Evolutionary conservation across 768 basidiomycete species (phyloP), one percentile per base, ranked within the genome.

Genomic region (Amanita fuliginea): DNA sequence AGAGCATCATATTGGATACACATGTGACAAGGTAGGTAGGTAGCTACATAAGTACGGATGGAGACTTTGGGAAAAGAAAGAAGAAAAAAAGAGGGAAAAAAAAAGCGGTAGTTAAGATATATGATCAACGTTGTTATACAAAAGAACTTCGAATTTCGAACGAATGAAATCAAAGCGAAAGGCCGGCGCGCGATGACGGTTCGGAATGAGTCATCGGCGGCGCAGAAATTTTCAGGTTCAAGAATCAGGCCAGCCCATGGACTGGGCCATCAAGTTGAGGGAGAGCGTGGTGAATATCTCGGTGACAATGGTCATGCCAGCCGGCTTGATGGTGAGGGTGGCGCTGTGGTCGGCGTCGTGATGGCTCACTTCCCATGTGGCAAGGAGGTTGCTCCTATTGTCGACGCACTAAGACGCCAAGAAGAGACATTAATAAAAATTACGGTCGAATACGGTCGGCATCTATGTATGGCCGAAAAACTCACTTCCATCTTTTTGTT

Each of bases 231-330:
- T 36, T 36, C 35, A 16, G 7, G 35, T 10, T 47, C 24, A 47
- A 37, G 35, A 11, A 28, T 48, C 47, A 16, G 51, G 51, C 85
- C 86, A 88, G 49, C 69, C 70, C 28, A 86, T 61, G 21, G 68
- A 66, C 52, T 73, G 70, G 22, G 83, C 75, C 72, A 88, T 84
- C 28, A 83, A 79, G 60, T 86, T 86, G 44, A 90, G 69, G 44
- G 75, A 72, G 49, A 90, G 74, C 3, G 83, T 85, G 8, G 86
- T 83, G 56, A 89, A 62, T 55, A 90, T 78, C 62, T 90, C 87
- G 7, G 86, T 90, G 50, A 86, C 72, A 52, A 86, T 60, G 19
- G 73, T 63, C 47, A 88, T 71, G 37, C 76, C 81, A 26, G 75
- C 64, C 10, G 74, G 68, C 55, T 68, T 75, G 59, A 90, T 67